Conservation (phyloP, 495 filamentous ascomycete species). For the Xylaria intraflava region DNA sequence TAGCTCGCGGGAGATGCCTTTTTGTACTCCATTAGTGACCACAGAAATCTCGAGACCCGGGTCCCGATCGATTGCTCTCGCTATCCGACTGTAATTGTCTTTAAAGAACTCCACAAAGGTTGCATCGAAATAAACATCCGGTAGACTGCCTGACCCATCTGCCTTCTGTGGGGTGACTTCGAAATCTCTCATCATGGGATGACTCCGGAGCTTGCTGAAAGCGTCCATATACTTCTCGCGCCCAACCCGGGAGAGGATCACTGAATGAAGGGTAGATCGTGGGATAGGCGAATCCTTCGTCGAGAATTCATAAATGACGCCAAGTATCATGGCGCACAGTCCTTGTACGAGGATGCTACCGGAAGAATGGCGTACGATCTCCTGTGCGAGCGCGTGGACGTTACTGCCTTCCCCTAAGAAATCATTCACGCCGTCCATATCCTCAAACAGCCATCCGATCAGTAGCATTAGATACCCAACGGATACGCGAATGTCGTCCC, state of each 20-base stretch:
- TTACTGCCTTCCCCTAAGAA: constrained; percentile 93
- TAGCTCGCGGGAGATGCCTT: constrained; percentile 74
- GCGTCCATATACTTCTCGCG: constrained; percentile 86
- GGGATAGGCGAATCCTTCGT: constrained; percentile 93
- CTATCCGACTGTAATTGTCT: constrained; percentile 83
- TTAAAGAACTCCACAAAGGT: constrained; percentile 92
- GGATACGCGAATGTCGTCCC: constrained; percentile 72
- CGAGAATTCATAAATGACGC: constrained; percentile 93
- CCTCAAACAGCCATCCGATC: constrained; percentile 90
- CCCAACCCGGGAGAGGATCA: constrained; percentile 72
- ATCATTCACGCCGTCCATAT: constrained; percentile 85
- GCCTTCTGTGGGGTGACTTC: constrained; percentile 73
- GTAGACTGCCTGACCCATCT: constrained; percentile 51
- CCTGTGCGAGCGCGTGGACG: constrained; percentile 74
- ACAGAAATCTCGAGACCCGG: constrained; percentile 79
- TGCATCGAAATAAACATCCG: constrained; percentile 79
- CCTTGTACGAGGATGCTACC: constrained; percentile 66
- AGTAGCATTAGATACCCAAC: constrained; percentile 89
- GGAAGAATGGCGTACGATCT: constrained; percentile 49
- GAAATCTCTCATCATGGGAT: constrained; percentile 84
- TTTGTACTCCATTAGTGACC: constrained; percentile 68
- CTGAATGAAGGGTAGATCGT: constrained; percentile 70
- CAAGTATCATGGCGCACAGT: constrained; percentile 74
- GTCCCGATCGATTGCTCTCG: constrained; percentile 84
- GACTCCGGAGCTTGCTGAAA: constrained; percentile 67